A percentile compares a stretch with the other conserved stretches of the same genome.
These are phyloP conservation scores for Solanum chilense DNA, from an alignment of 257 asterid genomes.

Conservation along the genomic window DNA sequence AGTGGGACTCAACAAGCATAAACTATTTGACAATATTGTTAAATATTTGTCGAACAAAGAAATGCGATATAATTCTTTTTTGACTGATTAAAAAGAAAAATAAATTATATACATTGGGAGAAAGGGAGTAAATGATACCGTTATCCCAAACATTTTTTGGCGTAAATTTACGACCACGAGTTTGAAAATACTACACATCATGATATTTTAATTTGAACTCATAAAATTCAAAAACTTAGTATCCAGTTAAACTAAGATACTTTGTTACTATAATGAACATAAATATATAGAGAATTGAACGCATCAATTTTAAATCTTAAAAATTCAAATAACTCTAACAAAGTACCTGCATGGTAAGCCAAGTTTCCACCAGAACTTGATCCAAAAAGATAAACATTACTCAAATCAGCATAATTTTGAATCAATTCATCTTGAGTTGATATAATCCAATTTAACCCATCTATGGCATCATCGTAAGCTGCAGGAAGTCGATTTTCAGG, in stretches of 20 bases:
- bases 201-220: no score
- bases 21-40: no score
- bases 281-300: background rate
- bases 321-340: background rate
- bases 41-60: no score
- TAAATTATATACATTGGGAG: no score
- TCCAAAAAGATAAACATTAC: conserved; percentile 17
- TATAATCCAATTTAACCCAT: conserved; percentile 19
- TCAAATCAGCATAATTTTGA: conserved; percentile 15
- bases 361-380: conserved; percentile 30
- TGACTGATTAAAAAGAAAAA: no score
- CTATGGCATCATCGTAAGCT: conserved; percentile 33
- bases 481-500: conserved; percentile 36
- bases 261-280: background rate
- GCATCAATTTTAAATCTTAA: background rate
- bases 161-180: accelerated
- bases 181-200: no score
- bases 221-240: no score
- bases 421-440: conserved; percentile 22
- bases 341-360: conserved; percentile 22
- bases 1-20: no score
- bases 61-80: no score
- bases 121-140: no score
- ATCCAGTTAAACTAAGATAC: background rate
- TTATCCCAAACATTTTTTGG: no score